Evolutionary conservation across 2,329 filamentous ascomycete species (phyloP).

Genomic region (Ophiognomonia clavigignenti-juglandacearum): DNA sequence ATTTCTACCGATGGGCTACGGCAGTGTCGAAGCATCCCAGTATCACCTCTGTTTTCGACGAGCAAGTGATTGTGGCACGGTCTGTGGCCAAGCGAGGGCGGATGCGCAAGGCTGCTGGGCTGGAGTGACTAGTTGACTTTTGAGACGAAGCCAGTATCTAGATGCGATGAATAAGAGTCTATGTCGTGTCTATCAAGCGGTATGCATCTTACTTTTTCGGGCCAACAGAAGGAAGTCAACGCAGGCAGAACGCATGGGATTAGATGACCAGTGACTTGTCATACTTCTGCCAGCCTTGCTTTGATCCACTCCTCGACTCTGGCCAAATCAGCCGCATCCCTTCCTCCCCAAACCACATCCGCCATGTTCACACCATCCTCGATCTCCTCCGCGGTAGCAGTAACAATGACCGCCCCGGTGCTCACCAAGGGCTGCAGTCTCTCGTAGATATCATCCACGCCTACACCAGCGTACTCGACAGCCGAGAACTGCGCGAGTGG

Average conservation of each 20-base stretch:
- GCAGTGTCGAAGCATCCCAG: constrained; percentile 54
- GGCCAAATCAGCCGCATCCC: constrained; percentile 12
- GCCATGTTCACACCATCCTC: constrained; percentile 19
- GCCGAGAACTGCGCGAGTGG: constrained; percentile 19
- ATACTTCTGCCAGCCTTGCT: constrained; percentile 7
- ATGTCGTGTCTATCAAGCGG: too few relatives aligned
- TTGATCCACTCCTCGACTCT: constrained; percentile 14
- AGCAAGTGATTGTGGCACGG: constrained; percentile 35
- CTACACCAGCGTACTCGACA: constrained; percentile 18
- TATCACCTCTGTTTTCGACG: constrained; percentile 56
- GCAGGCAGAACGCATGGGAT: too few relatives aligned
- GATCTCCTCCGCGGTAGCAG: constrained; percentile 18
- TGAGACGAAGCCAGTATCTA: too few relatives aligned
- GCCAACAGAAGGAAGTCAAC: not conserved
- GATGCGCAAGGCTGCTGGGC: constrained; percentile 14
- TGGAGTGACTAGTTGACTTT: too few relatives aligned
- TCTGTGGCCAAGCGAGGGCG: constrained; percentile 32
- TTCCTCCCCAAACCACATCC: constrained; percentile 21
- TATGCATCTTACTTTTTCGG: too few relatives aligned
- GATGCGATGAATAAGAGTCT: too few relatives aligned
- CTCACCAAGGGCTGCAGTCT: constrained; percentile 12
- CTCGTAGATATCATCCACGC: constrained; percentile 17
- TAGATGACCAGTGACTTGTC: too few relatives aligned
- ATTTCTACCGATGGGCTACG: constrained; percentile 60
- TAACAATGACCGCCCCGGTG: constrained; percentile 18